Evolutionary conservation across 2,329 filamentous ascomycete species (phyloP).

Genomic region (Drechslerella dactyloides): DNA sequence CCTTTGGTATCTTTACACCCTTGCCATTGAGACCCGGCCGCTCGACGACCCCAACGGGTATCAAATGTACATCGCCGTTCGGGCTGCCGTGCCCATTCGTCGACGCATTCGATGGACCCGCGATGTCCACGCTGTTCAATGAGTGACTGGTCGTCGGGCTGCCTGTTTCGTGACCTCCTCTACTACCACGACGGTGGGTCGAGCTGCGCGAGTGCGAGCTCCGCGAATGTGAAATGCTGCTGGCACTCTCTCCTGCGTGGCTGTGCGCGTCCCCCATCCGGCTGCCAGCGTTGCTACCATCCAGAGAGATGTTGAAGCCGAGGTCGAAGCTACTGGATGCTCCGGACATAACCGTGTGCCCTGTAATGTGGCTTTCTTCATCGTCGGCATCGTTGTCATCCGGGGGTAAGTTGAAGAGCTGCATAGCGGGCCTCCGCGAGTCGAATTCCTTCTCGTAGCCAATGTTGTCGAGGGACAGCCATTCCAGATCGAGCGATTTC

Average conservation of each 20-base stretch:
- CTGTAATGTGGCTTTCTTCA: slow-evolving; percentile 48
- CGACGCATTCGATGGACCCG: slow-evolving; percentile 28
- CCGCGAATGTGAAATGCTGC: slow-evolving; percentile 32
- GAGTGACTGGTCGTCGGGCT: slow-evolving; percentile 46
- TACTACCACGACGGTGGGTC: slow-evolving; percentile 21
- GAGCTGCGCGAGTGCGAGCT: slow-evolving; percentile 44
- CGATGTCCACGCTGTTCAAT: slow-evolving; percentile 33
- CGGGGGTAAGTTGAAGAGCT: slow-evolving; percentile 53
- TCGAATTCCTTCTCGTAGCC: slow-evolving; percentile 54
- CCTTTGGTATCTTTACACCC: slow-evolving; percentile 41
- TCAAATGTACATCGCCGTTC: slow-evolving; percentile 41
- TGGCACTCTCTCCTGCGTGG: slow-evolving; percentile 37
- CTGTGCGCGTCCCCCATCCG: slow-evolving; percentile 43
- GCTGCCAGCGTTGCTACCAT: slow-evolving; percentile 40
- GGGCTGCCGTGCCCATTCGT: slow-evolving; percentile 9
- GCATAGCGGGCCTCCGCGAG: slow-evolving; percentile 50
- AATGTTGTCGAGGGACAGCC: slow-evolving; percentile 64
- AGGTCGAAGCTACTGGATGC: slow-evolving; percentile 47
- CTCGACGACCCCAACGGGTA: slow-evolving; percentile 45
- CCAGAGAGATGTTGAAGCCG: slow-evolving; percentile 46
- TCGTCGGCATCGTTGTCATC: slow-evolving; percentile 52
- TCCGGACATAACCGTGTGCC: slow-evolving; percentile 34
- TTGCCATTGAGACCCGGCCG: slow-evolving; percentile 34
- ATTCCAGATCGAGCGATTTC: slow-evolving; percentile 66
- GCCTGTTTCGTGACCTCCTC: slow-evolving; percentile 24